A percentile compares a stretch with the other conserved stretches of the same genome.
Conservation (phyloP, 2,329 filamentous ascomycete genomes). For the Colletotrichum kahawae region DNA sequence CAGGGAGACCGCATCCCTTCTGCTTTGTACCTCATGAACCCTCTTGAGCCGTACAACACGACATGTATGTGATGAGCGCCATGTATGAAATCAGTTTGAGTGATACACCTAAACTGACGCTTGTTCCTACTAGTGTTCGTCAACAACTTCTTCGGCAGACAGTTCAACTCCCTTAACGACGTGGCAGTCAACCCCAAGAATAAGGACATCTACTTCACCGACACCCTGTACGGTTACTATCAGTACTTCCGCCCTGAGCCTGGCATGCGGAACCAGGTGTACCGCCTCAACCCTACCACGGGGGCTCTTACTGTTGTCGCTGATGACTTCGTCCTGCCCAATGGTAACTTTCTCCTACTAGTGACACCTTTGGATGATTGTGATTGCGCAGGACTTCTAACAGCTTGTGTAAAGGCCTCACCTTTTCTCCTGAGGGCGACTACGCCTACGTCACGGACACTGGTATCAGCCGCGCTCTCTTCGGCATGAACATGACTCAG, state of each 20-base stretch:
- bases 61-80: conserved; percentile 38
- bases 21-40: conserved; percentile 48
- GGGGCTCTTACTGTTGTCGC: conserved; percentile 60
- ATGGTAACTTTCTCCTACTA: conserved; percentile 38
- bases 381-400: fast-evolving
- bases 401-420: conserved; percentile 44
- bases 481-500: conserved; percentile 43
- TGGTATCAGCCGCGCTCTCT: conserved; percentile 51
- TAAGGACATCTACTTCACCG: conserved; percentile 69
- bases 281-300: conserved; percentile 56
- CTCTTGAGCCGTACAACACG: conserved; percentile 53
- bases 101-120: neutral
- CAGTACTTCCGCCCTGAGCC: conserved; percentile 62
- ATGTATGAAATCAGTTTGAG: neutral
- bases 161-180: conserved; percentile 67
- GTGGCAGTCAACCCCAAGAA: conserved; percentile 56
- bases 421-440: conserved; percentile 58
- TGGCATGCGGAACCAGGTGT: conserved; percentile 62
- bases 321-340: conserved; percentile 60
- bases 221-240: conserved; percentile 63
- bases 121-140: conserved; percentile 46
- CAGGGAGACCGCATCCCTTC: conserved; percentile 48
- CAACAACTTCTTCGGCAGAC: conserved; percentile 64
- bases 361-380: neutral
- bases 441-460: conserved; percentile 63